Conservation (phyloP, 2,329 filamentous ascomycete species). For the Fusarium globosum region DNA sequence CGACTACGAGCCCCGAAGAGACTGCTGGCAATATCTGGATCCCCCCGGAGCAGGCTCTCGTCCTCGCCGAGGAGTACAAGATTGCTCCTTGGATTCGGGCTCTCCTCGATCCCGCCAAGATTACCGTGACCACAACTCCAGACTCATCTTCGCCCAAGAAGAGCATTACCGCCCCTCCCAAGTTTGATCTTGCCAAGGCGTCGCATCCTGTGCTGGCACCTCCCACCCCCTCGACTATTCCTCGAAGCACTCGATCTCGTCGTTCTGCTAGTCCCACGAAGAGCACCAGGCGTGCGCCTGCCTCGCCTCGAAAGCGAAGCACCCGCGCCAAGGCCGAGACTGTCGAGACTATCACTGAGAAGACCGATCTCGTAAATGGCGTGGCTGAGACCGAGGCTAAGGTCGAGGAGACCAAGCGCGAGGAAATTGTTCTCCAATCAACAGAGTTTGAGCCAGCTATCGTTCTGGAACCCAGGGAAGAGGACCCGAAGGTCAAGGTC, state of each 20-base stretch:
- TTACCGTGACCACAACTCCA: conserved; percentile 67
- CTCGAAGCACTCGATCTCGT: conserved; percentile 61
- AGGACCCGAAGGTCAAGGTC: conserved; percentile 73
- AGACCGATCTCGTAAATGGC: conserved; percentile 46
- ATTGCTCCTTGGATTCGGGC: conserved; percentile 90
- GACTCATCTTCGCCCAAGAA: conserved; percentile 78
- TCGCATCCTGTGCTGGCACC: conserved; percentile 58
- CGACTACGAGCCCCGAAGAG: conserved; percentile 87
- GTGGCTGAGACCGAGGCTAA: conserved; percentile 28
- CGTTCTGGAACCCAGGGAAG: conserved; percentile 63
- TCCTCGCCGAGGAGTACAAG: conserved; percentile 86
- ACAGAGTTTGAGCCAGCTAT: conserved; percentile 61
- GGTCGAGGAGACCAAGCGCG: conserved; percentile 45
- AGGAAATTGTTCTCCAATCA: conserved; percentile 57
- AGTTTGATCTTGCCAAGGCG: conserved; percentile 69
- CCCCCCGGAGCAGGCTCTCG: conserved; percentile 81
- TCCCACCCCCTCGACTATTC: conserved; percentile 59
- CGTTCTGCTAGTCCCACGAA: conserved; percentile 70
- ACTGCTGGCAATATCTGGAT: conserved; percentile 98
- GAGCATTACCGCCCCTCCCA: conserved; percentile 83
- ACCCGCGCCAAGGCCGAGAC: conserved; percentile 57
- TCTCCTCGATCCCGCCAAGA: conserved; percentile 88
- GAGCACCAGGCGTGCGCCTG: conserved; percentile 56
- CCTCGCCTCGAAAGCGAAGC: conserved; percentile 67
- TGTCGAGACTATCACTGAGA: conserved; percentile 47